These are phyloP conservation scores for Sporothrix globosa DNA, from an alignment of 2,329 filamentous ascomycete species.

Conservation along the genomic window DNA sequence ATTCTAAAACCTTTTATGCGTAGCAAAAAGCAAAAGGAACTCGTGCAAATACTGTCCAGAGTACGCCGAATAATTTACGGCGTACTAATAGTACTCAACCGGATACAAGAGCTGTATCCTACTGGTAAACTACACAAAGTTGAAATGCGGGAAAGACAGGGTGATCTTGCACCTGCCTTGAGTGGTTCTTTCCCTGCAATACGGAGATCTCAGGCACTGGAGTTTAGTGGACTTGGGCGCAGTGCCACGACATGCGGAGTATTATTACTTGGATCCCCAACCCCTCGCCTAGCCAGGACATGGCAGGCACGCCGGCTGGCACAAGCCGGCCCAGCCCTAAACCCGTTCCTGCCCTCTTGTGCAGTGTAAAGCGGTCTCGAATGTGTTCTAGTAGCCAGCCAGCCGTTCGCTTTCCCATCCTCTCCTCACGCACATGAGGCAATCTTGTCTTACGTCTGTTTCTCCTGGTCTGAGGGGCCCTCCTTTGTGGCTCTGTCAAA, in stretches of 20 bases:
- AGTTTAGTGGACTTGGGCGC: not conserved
- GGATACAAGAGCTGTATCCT: too few relatives aligned
- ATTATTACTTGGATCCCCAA: not conserved
- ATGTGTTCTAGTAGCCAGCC: not conserved
- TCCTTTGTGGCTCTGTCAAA: not conserved
- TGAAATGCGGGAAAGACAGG: too few relatives aligned
- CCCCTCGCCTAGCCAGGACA: not conserved
- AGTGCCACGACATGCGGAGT: not conserved
- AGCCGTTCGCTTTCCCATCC: not conserved
- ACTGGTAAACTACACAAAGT: too few relatives aligned
- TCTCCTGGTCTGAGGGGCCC: not conserved
- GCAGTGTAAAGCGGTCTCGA: not conserved
- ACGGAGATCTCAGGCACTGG: not conserved
- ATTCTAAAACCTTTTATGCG: not conserved
- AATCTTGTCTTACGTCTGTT: not conserved
- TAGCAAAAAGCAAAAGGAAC: too few relatives aligned
- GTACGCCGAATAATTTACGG: too few relatives aligned
- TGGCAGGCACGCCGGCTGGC: not conserved
- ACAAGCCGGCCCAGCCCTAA: not conserved
- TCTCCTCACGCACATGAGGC: not conserved
- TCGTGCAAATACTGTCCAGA: too few relatives aligned
- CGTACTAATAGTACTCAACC: not conserved
- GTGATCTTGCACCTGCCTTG: too few relatives aligned
- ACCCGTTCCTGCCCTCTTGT: not conserved
- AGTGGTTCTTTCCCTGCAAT: not conserved